phyloP scores from a whole-genome alignment of 768 basidiomycete genomes.

The Gloeopeniophorella convolvens region DNA sequence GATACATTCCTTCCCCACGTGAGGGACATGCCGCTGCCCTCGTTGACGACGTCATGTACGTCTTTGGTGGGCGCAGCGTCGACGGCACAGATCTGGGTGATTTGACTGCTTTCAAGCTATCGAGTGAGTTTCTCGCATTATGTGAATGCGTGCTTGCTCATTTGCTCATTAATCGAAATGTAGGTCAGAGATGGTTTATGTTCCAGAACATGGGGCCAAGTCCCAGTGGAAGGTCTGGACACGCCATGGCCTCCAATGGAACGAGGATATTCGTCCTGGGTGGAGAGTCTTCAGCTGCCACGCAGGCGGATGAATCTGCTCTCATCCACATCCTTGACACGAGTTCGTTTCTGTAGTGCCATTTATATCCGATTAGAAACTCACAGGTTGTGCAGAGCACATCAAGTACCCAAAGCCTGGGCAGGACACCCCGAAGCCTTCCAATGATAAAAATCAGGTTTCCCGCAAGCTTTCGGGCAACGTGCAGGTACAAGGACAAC shows the following conservation, averaged over 20 bases:
- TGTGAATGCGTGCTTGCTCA: background rate
- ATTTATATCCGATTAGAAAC: background rate
- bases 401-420: slow-evolving; percentile 80
- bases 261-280: slow-evolving; percentile 89
- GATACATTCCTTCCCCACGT: slow-evolving; percentile 90
- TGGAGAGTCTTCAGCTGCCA: slow-evolving; percentile 79
- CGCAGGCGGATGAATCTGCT: slow-evolving; percentile 70
- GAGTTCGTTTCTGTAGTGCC: slow-evolving; percentile 48
- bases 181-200: slow-evolving; percentile 99
- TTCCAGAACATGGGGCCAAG: slow-evolving; percentile 99
- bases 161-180: slow-evolving; percentile 1
- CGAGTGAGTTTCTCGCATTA: slow-evolving; percentile 57
- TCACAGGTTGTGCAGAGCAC: slow-evolving; percentile 47
- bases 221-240: slow-evolving; percentile 87
- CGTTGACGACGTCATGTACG: slow-evolving; percentile 95
- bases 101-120: slow-evolving; percentile 93
- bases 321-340: slow-evolving; percentile 92
- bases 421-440: slow-evolving; percentile 38
- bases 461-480: slow-evolving; percentile 44
- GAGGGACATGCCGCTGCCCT: slow-evolving; percentile 96
- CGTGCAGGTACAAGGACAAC: slow-evolving; percentile 11
- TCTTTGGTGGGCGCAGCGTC: slow-evolving; percentile 95
- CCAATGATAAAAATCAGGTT: slow-evolving; percentile 25
- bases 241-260: slow-evolving; percentile 95
- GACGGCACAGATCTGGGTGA: slow-evolving; percentile 95